Evolutionary conservation across 768 basidiomycete genomes (phyloP).

Genomic region (Pisolithus tinctorius): DNA sequence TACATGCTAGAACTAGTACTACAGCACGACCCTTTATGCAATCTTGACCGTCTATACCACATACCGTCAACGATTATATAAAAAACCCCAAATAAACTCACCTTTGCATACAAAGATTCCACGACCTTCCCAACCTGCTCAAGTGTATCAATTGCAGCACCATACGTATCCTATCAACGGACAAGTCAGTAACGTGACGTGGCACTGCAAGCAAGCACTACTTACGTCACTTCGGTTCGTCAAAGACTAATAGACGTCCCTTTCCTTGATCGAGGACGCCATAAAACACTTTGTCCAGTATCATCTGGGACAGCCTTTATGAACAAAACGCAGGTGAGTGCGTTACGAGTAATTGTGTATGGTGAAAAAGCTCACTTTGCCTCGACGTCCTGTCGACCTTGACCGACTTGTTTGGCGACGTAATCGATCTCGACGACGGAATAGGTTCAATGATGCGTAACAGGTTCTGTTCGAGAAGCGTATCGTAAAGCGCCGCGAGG

Average conservation of each 20-base stretch:
- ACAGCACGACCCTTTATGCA: slow-evolving; percentile 17
- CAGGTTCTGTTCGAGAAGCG: slow-evolving; percentile 91
- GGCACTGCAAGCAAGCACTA: too few relatives aligned
- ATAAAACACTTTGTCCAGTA: slow-evolving; percentile 87
- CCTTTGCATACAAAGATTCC: slow-evolving; percentile 87
- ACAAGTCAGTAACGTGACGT: background rate
- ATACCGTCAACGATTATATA: background rate
- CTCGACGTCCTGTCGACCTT: slow-evolving; percentile 83
- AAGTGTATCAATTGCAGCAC: slow-evolving; percentile 82
- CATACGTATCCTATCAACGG: slow-evolving; percentile 67
- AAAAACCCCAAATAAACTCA: slow-evolving; percentile 9
- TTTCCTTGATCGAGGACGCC: slow-evolving; percentile 84
- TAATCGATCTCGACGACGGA: slow-evolving; percentile 86
- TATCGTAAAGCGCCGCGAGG: slow-evolving; percentile 93
- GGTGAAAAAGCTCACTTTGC: slow-evolving; percentile 60
- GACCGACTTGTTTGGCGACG: slow-evolving; percentile 82
- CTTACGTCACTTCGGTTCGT: too few relatives aligned
- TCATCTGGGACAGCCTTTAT: slow-evolving; percentile 90
- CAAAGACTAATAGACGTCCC: too few relatives aligned
- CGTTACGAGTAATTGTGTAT: slow-evolving; percentile 5
- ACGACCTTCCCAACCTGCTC: slow-evolving; percentile 93
- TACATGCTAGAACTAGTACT: too few relatives aligned
- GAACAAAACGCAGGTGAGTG: background rate
- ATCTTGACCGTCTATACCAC: slow-evolving; percentile 37
- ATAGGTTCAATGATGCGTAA: slow-evolving; percentile 96